These are phyloP conservation scores for Gaultheria prostrata DNA, from an alignment of 148 eudicot species.

Conservation along the genomic window DNA sequence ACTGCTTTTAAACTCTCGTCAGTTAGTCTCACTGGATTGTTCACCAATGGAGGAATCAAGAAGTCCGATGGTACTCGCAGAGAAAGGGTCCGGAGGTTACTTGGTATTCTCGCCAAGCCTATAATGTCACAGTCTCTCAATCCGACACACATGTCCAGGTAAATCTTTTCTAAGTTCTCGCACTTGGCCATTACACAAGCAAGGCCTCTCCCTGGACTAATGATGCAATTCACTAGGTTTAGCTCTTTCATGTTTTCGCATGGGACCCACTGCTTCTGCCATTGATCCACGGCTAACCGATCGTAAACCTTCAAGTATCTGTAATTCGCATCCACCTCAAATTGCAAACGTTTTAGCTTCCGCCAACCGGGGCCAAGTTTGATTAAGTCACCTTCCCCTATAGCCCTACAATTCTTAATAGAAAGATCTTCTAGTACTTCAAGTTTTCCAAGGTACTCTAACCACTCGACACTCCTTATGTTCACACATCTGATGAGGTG, in stretches of 20 bases:
- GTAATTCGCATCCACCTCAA: conserved; percentile 81
- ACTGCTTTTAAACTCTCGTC: conserved; percentile 72
- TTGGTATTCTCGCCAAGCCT: conserved; percentile 54
- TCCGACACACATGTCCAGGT: conserved; percentile 83
- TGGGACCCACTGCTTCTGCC: conserved; percentile 64
- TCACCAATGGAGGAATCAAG: conserved; percentile 52
- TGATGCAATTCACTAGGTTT: conserved; percentile 64
- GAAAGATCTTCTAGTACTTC: conserved; percentile 60
- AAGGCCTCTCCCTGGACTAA: conserved; percentile 85
- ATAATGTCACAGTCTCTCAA: conserved; percentile 70
- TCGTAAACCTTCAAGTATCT: conserved; percentile 83
- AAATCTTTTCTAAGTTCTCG: conserved; percentile 64
- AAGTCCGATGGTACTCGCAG: conserved; percentile 75
- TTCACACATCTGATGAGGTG: conserved; percentile 75
- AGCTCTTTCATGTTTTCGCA: conserved; percentile 82
- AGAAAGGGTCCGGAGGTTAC: conserved; percentile 58
- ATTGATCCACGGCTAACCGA: conserved; percentile 62
- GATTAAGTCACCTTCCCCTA: conserved; percentile 82
- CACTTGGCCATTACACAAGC: conserved; percentile 76
- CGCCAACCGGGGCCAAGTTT: conserved; percentile 74
- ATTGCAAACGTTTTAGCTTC: conserved; percentile 58
- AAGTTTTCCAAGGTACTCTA: conserved; percentile 76
- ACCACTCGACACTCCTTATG: conserved; percentile 72
- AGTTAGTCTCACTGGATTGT: conserved; percentile 62
- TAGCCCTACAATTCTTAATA: conserved; percentile 77